These are phyloP conservation scores for Penicillium verhagenii DNA, from an alignment of 495 filamentous ascomycete genomes.

Conservation along the genomic window DNA sequence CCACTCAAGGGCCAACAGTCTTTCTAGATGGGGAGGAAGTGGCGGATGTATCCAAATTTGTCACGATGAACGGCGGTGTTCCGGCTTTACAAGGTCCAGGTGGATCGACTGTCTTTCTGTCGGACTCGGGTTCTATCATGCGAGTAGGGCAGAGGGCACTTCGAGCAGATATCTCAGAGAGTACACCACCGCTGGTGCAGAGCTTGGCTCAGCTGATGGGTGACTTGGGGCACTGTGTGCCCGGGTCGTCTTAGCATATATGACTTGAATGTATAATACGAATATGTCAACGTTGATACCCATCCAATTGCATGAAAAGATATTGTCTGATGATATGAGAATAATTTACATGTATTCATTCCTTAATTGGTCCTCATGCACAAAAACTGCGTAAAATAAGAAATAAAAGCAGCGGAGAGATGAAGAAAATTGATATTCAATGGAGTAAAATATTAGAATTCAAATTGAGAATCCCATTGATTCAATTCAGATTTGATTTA, in stretches of 20 bases:
- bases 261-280: not conserved
- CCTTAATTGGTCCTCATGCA: not conserved
- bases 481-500: no score
- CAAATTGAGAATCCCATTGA: no score
- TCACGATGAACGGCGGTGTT: slow-evolving; percentile 43
- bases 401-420: no score
- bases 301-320: no score
- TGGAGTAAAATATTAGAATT: no score
- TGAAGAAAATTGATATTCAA: no score
- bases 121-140: slow-evolving; percentile 26
- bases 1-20: slow-evolving; percentile 25
- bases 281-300: not conserved
- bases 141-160: slow-evolving; percentile 24
- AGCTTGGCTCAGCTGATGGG: slow-evolving; percentile 56
- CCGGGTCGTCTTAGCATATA: not conserved
- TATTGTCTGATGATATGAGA: no score
- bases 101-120: slow-evolving; percentile 23
- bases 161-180: slow-evolving; percentile 24
- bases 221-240: slow-evolving; percentile 41
- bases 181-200: slow-evolving; percentile 47
- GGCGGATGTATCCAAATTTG: slow-evolving; percentile 43
- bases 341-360: not conserved
- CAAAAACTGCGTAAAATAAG: no score
- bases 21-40: slow-evolving; percentile 51
- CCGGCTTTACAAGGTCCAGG: slow-evolving; percentile 38